These are phyloP conservation scores for Aspergillus brunneoviolaceus DNA, from an alignment of 2,329 filamentous ascomycete species.

Conservation along the genomic window DNA sequence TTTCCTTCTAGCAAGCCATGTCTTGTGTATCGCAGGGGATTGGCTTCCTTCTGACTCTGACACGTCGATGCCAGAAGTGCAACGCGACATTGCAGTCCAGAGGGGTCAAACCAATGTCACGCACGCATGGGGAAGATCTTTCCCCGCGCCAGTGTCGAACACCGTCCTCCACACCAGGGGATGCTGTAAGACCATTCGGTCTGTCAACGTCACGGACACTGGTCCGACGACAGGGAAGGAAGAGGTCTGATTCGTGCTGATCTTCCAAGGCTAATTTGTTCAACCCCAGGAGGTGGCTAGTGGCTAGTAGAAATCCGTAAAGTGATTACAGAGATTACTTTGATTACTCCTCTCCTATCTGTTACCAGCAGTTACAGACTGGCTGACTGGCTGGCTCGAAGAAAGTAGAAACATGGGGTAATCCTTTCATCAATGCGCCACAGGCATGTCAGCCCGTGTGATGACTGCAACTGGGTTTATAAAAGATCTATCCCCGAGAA, in stretches of 20 bases:
- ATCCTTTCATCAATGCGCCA: slow-evolving; percentile 5
- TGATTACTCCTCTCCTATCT: neutral
- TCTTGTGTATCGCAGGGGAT: no score
- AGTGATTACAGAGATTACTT: neutral
- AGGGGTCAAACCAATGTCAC: slow-evolving; percentile 1
- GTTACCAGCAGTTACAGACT: neutral
- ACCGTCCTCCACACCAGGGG: neutral
- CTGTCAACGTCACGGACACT: neutral
- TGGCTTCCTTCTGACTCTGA: neutral
- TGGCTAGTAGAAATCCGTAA: no score
- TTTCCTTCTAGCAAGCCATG: no score
- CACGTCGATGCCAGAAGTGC: slow-evolving; percentile 6
- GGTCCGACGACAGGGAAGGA: neutral
- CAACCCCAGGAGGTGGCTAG: neutral
- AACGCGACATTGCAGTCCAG: slow-evolving; percentile 3
- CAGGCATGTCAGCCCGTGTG: slow-evolving; percentile 3
- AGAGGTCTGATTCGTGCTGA: neutral
- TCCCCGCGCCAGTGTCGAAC: slow-evolving; percentile 14
- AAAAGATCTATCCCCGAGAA: neutral
- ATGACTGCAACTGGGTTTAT: neutral
- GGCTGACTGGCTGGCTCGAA: neutral
- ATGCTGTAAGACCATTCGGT: neutral
- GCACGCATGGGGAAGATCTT: slow-evolving; percentile 12
- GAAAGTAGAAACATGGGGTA: neutral
- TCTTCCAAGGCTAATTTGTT: neutral